Evolutionary conservation across 2,329 filamentous ascomycete genomes (phyloP), one percentile per base, ranked within the genome.

Genomic region (Fusarium sp.): DNA sequence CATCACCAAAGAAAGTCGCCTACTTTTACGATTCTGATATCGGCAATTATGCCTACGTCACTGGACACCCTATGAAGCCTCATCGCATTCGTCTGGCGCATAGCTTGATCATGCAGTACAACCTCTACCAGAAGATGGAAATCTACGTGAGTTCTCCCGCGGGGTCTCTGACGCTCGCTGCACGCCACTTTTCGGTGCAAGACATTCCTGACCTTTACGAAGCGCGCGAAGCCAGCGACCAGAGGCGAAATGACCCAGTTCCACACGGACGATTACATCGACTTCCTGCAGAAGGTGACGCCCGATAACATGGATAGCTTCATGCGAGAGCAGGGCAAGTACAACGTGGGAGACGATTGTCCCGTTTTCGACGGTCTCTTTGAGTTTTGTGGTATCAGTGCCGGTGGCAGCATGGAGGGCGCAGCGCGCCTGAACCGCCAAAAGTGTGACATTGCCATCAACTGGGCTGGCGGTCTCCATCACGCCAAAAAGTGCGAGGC

Each of bases 21-120:
- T 98, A 98, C 86, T 98, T 98, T 84, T 98, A 98, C 88, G 96
- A 98, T 82, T 97, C 94, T 4, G 96, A 98, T 85, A 97, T 98
- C 81, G 96, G 96, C 75, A 98, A 98, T 84, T 98, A 98, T 87
- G 95, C 96, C 82, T 98, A 98, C 81, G 95, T 97, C 67, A 95
- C 95, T 72, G 95, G 95, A 23, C 97, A 99, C 87, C 97, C 97
- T 48, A 99, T 99, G 97, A 99, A 99, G 84, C 97, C 97, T 73
- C 98, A 98, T 90, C 93, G 97, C 25, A 92, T 99, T 79, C 95
- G 95, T 23, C 86, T 99, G 76, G 97, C 97, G 59, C 98, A 99
- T 83, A 97, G 97, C 80, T 89, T 99, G 77, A 95, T 99, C 66
- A 93, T 98, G 88, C 95, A 97, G 68, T 98, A 98, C 86, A 95